Evolutionary conservation across 2,329 filamentous ascomycete genomes (phyloP).

Genomic region (Aspergillus alliaceus): DNA sequence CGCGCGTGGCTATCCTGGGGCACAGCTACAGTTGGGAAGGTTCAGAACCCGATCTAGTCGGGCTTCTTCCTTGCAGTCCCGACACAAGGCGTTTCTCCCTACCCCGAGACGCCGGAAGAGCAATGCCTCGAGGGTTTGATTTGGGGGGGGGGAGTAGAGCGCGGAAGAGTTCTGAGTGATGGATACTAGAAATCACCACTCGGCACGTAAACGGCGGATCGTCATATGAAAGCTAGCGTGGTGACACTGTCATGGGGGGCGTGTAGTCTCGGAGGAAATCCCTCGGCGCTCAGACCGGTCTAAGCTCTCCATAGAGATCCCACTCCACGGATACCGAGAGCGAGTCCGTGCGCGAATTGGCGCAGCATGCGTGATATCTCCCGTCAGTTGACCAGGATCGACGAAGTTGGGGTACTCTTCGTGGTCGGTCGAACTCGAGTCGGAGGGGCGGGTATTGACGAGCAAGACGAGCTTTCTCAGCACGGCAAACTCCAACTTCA

Average conservation of each 20-base stretch:
- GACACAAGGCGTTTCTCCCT: too few relatives aligned
- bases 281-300: conserved; percentile 25
- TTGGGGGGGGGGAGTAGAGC: too few relatives aligned
- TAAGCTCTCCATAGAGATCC: conserved; percentile 31
- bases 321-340: conserved; percentile 21
- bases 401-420: conserved; percentile 44
- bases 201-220: background rate
- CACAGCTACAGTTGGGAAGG: too few relatives aligned
- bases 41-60: too few relatives aligned
- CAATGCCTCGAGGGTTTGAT: too few relatives aligned
- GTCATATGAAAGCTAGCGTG: background rate
- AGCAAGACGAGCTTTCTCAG: conserved; percentile 44
- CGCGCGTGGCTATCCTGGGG: too few relatives aligned
- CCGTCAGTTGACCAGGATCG: conserved; percentile 38
- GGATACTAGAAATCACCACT: background rate
- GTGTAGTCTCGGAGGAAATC: conserved; percentile 11
- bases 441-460: conserved; percentile 33
- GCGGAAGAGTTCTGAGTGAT: too few relatives aligned
- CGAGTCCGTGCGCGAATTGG: conserved; percentile 13
- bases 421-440: conserved; percentile 30
- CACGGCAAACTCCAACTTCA: conserved; percentile 52
- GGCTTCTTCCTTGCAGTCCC: too few relatives aligned
- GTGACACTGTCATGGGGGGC: background rate
- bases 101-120: too few relatives aligned
- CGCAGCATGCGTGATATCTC: conserved; percentile 39